Evolutionary conservation across 2,329 filamentous ascomycete genomes (phyloP).

Genomic region (Sarocladium strictum): DNA sequence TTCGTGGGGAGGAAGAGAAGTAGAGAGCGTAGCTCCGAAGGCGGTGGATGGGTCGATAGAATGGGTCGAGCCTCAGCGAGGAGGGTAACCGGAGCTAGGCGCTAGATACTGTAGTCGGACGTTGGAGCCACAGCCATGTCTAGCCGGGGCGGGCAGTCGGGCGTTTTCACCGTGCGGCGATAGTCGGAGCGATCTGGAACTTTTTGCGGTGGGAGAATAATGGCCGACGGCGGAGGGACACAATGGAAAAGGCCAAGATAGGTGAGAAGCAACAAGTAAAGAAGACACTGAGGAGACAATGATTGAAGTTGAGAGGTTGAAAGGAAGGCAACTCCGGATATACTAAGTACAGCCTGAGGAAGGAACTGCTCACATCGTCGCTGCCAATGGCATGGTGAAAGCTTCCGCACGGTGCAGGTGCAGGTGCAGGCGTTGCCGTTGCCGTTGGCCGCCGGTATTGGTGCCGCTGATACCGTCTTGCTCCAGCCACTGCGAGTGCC

Average conservation of each 20-base stretch:
- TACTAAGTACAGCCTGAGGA: too few relatives aligned
- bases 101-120: neutral
- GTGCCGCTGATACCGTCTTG: too few relatives aligned
- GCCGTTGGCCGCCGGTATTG: too few relatives aligned
- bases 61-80: slow-evolving; percentile 7
- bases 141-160: neutral
- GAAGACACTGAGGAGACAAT: neutral
- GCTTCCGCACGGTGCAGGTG: too few relatives aligned
- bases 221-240: neutral
- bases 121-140: slow-evolving; percentile 4
- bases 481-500: neutral
- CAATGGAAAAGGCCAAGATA: neutral
- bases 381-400: too few relatives aligned
- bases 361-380: too few relatives aligned
- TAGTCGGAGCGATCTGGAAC: neutral
- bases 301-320: neutral
- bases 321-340: too few relatives aligned
- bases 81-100: slow-evolving; percentile 1
- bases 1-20: neutral
- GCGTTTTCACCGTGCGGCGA: neutral
- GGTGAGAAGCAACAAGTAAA: neutral
- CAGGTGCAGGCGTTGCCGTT: too few relatives aligned
- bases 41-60: slow-evolving; percentile 7
- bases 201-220: neutral
- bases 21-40: slow-evolving; percentile 1